Evolutionary conservation across 441 rosid genomes (phyloP).

Genomic region (Aleurites moluccanus): DNA sequence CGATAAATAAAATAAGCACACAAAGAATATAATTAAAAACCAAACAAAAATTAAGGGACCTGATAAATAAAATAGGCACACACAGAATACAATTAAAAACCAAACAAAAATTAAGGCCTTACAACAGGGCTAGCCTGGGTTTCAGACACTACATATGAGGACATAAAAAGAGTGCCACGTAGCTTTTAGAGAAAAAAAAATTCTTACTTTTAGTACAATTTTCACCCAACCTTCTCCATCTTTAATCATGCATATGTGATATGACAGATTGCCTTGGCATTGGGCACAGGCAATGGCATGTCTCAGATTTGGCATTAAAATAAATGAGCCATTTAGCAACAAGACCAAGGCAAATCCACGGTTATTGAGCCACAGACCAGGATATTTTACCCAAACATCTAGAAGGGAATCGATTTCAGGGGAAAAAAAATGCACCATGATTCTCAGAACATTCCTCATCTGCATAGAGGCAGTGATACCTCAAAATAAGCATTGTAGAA

Average conservation of each 20-base stretch:
- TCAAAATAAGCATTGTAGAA: constrained; percentile 77
- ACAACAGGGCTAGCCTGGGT: no score
- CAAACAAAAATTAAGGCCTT: neutral
- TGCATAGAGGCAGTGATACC: constrained; percentile 39
- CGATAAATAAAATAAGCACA: constrained; percentile 24
- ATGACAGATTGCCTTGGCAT: neutral
- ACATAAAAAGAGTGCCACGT: neutral
- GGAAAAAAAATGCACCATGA: neutral
- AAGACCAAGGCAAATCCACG: neutral
- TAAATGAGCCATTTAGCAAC: neutral
- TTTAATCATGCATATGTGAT: neutral
- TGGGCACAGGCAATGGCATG: no score
- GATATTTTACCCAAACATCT: neutral
- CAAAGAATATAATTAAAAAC: neutral
- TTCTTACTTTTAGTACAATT: neutral
- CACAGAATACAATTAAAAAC: no score
- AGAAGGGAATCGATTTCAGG: neutral
- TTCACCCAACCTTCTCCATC: neutral
- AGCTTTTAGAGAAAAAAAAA: no score
- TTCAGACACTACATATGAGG: no score
- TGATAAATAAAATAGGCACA: no score
- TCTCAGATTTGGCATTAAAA: no score
- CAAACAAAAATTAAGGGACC: no score
- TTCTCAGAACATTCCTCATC: neutral
- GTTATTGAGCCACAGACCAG: neutral